These are phyloP conservation scores for Rosa lucieae DNA, from an alignment of 306 rosid genomes.

Conservation along the genomic window DNA sequence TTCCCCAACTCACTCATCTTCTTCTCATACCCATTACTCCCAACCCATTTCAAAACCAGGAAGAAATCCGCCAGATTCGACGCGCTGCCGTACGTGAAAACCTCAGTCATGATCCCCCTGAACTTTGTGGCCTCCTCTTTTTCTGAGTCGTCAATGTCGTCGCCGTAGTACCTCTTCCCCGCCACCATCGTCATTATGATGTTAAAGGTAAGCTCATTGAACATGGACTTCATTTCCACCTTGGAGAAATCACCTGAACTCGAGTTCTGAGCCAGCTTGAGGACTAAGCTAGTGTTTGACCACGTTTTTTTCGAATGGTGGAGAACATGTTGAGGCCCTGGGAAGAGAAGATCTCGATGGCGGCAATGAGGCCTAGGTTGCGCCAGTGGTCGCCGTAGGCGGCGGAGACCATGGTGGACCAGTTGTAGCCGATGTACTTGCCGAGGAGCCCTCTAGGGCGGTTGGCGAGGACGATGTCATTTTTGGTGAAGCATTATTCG, in stretches of 20 bases:
- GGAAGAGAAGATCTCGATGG: conserved; percentile 59
- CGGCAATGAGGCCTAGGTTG: conserved; percentile 58
- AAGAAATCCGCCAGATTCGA: conserved; percentile 22
- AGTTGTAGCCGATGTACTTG: conserved; percentile 49
- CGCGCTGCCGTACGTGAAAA: too few relatives aligned
- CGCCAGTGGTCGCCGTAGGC: conserved; percentile 81
- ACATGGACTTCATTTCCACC: conserved; percentile 41
- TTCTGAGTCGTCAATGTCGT: not conserved
- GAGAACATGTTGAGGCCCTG: conserved; percentile 32
- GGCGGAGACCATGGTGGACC: conserved; percentile 33
- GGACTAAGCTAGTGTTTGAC: conserved; percentile 31
- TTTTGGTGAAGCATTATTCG: conserved; percentile 69
- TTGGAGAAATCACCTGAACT: conserved; percentile 6
- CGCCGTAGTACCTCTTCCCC: conserved; percentile 61
- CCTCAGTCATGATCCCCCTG: conserved; percentile 32
- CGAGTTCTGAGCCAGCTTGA: conserved; percentile 30
- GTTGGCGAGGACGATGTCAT: conserved; percentile 59
- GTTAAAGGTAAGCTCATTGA: conserved; percentile 56
- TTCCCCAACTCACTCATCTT: conserved; percentile 11
- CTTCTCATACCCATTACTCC: not conserved
- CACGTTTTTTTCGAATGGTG: conserved; percentile 44
- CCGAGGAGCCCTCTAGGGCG: conserved; percentile 26
- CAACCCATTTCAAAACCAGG: conserved; percentile 19
- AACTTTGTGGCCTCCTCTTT: conserved; percentile 42
- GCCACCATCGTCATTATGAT: conserved; percentile 65